Conservation (phyloP, 345 rosid species). For the Eucalyptus cloeziana region DNA sequence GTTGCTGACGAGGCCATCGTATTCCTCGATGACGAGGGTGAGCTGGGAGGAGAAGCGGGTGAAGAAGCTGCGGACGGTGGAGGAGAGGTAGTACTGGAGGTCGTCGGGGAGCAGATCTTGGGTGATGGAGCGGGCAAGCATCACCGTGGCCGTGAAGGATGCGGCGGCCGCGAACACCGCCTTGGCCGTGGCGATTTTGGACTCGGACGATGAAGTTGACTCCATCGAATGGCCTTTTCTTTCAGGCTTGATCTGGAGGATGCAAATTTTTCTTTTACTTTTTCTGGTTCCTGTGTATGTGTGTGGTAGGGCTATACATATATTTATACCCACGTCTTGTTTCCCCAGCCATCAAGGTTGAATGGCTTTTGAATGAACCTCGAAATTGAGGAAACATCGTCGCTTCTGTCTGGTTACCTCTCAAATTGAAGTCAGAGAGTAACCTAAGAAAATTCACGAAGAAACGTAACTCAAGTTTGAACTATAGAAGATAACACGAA, state of each 20-base stretch:
- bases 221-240: background rate
- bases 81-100: background rate
- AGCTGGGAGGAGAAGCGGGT: conserved; percentile 11
- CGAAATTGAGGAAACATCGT: background rate
- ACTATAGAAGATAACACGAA: background rate
- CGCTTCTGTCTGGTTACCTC: background rate
- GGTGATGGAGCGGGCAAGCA: conserved; percentile 17
- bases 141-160: conserved; percentile 10
- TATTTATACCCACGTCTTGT: background rate
- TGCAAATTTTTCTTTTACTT: background rate
- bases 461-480: background rate
- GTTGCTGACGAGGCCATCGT: conserved; percentile 11
- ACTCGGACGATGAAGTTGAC: background rate
- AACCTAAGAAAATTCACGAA: background rate
- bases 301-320: background rate
- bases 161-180: conserved; percentile 14
- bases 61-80: background rate
- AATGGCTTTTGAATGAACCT: background rate
- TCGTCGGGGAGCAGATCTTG: conserved; percentile 14
- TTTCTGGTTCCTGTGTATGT: background rate
- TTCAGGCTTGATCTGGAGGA: background rate
- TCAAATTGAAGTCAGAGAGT: background rate
- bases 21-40: conserved; percentile 16
- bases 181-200: conserved; percentile 9
- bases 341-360: background rate